Conservation (phyloP, 345 rosid species). For the Barbarea vulgaris region DNA sequence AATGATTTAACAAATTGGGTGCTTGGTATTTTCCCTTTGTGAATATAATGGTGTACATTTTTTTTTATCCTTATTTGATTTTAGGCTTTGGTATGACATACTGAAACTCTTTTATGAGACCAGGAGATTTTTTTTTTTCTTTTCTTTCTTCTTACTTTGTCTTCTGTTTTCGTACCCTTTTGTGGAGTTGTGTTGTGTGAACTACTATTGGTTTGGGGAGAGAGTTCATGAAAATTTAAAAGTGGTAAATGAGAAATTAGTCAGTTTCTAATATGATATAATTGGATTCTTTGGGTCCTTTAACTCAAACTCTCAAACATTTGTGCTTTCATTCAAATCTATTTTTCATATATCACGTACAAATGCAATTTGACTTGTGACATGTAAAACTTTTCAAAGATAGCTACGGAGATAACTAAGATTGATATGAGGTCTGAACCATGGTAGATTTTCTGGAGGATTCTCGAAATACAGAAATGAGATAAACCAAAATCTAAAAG, state of each 20-base stretch:
- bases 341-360: no score
- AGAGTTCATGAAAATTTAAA: background rate
- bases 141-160: background rate
- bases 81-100: slow-evolving; percentile 23
- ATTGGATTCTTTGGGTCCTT: background rate
- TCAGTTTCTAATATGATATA: background rate
- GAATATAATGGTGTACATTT: slow-evolving; percentile 37
- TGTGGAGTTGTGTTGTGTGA: slow-evolving; percentile 2
- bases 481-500: background rate
- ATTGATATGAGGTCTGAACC: background rate
- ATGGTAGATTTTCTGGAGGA: background rate
- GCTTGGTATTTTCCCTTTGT: slow-evolving; percentile 26
- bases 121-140: background rate
- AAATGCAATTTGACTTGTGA: no score
- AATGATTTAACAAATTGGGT: slow-evolving; percentile 28
- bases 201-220: slow-evolving; percentile 11
- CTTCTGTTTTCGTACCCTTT: background rate
- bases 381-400: no score
- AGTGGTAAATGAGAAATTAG: background rate
- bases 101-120: slow-evolving; percentile 26
- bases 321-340: no score
- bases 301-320: no score
- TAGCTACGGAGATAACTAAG: background rate
- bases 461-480: background rate
- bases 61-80: slow-evolving; percentile 29